These are phyloP conservation scores for Bonnemaisonia californica DNA, from an alignment of 31 red algal species.

Conservation along the genomic window DNA sequence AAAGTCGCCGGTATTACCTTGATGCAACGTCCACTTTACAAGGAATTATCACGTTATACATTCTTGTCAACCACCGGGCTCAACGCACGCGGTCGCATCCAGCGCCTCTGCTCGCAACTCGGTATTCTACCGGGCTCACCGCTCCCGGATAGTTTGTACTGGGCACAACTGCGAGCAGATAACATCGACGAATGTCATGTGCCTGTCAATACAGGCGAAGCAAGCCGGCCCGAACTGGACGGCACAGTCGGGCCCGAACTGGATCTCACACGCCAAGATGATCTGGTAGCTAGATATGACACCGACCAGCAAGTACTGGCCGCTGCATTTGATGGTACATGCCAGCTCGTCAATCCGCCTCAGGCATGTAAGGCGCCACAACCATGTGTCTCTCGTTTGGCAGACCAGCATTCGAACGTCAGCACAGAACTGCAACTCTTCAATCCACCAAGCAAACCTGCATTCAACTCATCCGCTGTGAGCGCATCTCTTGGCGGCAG, in stretches of 20 bases:
- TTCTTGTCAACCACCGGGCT: slow-evolving; percentile 56
- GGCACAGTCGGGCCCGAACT: too few relatives aligned
- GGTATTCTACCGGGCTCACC: slow-evolving; percentile 24
- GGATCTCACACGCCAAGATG: neutral
- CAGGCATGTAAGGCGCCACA: too few relatives aligned
- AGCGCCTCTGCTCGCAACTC: slow-evolving; percentile 41
- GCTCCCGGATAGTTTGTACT: slow-evolving; percentile 1
- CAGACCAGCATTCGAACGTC: too few relatives aligned
- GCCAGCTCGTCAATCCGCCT: too few relatives aligned
- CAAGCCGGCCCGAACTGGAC: too few relatives aligned
- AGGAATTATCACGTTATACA: slow-evolving; percentile 24
- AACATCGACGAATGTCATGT: neutral
- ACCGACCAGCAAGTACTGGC: neutral
- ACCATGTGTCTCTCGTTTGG: too few relatives aligned
- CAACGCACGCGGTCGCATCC: slow-evolving; percentile 35
- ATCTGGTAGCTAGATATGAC: neutral
- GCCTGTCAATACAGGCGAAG: too few relatives aligned
- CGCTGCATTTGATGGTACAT: neutral
- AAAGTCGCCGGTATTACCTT: slow-evolving; percentile 22
- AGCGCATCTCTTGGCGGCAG: too few relatives aligned
- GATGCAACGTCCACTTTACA: slow-evolving; percentile 18
- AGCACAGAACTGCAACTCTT: too few relatives aligned
- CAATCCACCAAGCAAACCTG: too few relatives aligned
- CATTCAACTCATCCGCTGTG: too few relatives aligned
- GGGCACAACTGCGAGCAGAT: neutral